Evolutionary conservation across 2,329 filamentous ascomycete species (phyloP).

Genomic region (Bisporella sp.): DNA sequence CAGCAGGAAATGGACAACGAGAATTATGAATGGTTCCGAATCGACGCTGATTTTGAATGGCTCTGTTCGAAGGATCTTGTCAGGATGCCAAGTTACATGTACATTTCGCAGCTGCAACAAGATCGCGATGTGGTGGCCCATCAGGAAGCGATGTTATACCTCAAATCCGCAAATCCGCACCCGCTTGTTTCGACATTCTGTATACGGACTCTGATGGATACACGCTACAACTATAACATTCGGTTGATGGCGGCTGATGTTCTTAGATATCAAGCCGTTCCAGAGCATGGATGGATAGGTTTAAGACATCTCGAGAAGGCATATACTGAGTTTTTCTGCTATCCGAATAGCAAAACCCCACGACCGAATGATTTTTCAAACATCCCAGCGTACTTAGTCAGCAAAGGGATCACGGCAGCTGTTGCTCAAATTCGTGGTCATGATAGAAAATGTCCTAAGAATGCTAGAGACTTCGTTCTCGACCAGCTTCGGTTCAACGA

Average conservation of each 20-base stretch:
- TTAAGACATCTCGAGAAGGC: constrained; percentile 77
- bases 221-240: constrained; percentile 89
- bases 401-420: constrained; percentile 74
- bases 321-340: constrained; percentile 84
- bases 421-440: constrained; percentile 72
- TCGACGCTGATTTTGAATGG: constrained; percentile 99
- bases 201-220: constrained; percentile 82
- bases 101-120: constrained; percentile 92
- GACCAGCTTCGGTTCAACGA: constrained; percentile 92
- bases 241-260: constrained; percentile 76
- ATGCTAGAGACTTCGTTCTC: constrained; percentile 76
- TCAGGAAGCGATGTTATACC: constrained; percentile 68
- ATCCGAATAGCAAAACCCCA: constrained; percentile 69
- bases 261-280: constrained; percentile 68
- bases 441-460: constrained; percentile 68
- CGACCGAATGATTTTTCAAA: constrained; percentile 88
- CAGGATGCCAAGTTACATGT: constrained; percentile 93
- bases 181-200: constrained; percentile 84
- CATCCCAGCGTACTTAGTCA: constrained; percentile 76
- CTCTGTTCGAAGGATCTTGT: constrained; percentile 73
- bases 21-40: constrained; percentile 96
- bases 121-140: constrained; percentile 94
- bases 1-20: constrained; percentile 91
- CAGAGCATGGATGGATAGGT: constrained; percentile 68
- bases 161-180: constrained; percentile 60